These are phyloP conservation scores for Annulohypoxylon bovei DNA, from an alignment of 495 filamentous ascomycete species.

Conservation along the genomic window DNA sequence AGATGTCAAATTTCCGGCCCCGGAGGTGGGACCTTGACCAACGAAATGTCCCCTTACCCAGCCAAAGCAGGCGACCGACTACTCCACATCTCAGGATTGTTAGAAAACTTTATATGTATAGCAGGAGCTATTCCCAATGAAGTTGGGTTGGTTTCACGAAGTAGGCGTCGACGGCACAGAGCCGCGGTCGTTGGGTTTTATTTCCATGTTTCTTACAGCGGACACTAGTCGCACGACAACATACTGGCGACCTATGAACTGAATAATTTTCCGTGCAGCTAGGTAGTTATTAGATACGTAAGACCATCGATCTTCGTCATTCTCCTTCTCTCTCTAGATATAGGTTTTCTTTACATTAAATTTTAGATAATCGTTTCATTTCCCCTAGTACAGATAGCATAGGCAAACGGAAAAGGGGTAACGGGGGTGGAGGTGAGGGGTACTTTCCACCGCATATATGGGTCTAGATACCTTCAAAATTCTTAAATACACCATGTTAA, in stretches of 20 bases:
- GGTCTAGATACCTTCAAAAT: conserved; percentile 4
- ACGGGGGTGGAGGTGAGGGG: not conserved
- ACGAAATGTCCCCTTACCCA: conserved; percentile 5
- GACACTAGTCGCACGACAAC: not conserved
- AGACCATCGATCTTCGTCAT: no score
- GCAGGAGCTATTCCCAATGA: conserved; percentile 5
- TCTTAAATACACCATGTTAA: not conserved
- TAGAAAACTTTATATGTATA: no score
- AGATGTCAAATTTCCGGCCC: conserved; percentile 1
- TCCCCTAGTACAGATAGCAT: no score
- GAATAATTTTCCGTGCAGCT: not conserved
- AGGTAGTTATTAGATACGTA: no score
- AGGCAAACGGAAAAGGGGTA: not conserved
- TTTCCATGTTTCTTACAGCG: not conserved
- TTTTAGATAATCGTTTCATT: no score
- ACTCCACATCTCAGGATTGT: conserved; percentile 1
- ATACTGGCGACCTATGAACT: not conserved
- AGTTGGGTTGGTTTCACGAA: not conserved
- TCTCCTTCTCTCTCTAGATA: no score
- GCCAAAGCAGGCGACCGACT: not conserved
- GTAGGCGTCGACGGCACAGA: not conserved
- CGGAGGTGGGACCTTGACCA: conserved; percentile 4
- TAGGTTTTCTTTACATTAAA: no score
- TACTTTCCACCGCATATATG: not conserved
- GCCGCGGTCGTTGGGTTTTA: not conserved